A percentile compares a stretch with the other conserved stretches of the same genome.
Conservation (phyloP, 148 eudicot species). For the Cornus kousa region DNA sequence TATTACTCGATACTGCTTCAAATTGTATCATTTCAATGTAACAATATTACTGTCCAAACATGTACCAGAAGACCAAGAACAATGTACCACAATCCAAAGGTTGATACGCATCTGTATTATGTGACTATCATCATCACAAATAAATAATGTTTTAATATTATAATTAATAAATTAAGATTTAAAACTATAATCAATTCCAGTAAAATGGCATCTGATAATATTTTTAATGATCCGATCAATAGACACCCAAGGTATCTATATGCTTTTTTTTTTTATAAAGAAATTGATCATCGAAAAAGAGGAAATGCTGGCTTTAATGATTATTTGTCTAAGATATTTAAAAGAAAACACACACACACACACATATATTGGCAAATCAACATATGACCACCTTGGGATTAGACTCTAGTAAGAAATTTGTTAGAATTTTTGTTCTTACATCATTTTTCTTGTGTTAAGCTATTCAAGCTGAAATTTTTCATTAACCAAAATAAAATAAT, state of each 20-base stretch:
- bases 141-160: not conserved
- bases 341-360: no score
- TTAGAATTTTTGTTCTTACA: no score
- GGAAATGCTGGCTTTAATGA: not conserved
- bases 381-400: not conserved
- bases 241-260: not conserved
- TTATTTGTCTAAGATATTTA: not conserved
- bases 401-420: not conserved
- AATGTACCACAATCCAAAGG: constrained; percentile 33
- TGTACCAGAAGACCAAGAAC: constrained; percentile 22
- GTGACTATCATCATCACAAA: not conserved
- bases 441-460: no score
- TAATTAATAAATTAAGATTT: not conserved
- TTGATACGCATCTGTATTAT: constrained; percentile 29
- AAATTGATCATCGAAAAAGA: not conserved
- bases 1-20: not conserved
- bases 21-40: constrained; percentile 14
- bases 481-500: no score
- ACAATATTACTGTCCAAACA: constrained; percentile 9
- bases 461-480: no score
- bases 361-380: not conserved
- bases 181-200: not conserved
- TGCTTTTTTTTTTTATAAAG: not conserved
- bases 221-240: constrained; percentile 8
- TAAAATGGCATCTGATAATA: constrained; percentile 3